Percentiles rank a stretch among this genome's conserved stretches.
These are phyloP conservation scores for sweet orange (Citrus sinensis) DNA, from an alignment of 345 rosid genomes.

Conservation along the genomic window DVS_A1.0 CM039163.1:471001-471500, in stretches of 20 bases:
- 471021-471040: slow-evolving; percentile 85
- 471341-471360: too few species aligned
- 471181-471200: neutral
- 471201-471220: neutral
- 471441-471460: neutral
- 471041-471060: slow-evolving; percentile 77
- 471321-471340: neutral
- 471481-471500: neutral
- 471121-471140: slow-evolving; percentile 79
- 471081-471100: slow-evolving; percentile 94
- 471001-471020: slow-evolving; percentile 83
- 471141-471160: slow-evolving; percentile 94
- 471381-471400: neutral
- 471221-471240: neutral
- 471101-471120: slow-evolving; percentile 91
- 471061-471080: slow-evolving; percentile 94
- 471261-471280: neutral
- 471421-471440: neutral
- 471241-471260: neutral
- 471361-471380: neutral
- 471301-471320: neutral
- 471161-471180: slow-evolving; percentile 4
- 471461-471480: neutral
- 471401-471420: neutral
- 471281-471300: neutral